Base-by-base conservation (phyloP, 2,329 filamentous ascomycete species). In the Diaporthe humulicola region DNA sequence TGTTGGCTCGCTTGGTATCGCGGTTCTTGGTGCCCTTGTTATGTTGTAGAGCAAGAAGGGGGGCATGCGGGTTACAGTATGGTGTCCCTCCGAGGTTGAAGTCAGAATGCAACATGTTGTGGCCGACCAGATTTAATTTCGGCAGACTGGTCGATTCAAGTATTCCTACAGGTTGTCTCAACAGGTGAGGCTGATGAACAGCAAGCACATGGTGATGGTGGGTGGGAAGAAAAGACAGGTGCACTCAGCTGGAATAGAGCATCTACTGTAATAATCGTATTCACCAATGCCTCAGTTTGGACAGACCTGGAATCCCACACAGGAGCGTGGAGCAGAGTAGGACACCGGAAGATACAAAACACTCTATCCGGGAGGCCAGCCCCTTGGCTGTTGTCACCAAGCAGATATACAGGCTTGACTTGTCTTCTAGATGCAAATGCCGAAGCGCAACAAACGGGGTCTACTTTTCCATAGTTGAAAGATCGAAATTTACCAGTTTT, bases 1-100 rank as follows among this genome's bases (percentile, higher is more conserved):
- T 38, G 19, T 73, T 7, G 70, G 73, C 10, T 60, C 70, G n/a
- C 33, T 73, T 12, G 73, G 69, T 17, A 40, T 75, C 40, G 57
- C 58, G 30, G 28, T 73, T 3, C 50, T 75, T 2, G 73, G 73
- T 54, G 70, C 52, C 8, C 40, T 73, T 10, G 14, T 38, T 14
- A 42, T 75, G 5, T n/a, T 74, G 30, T 74, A 50, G 25, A 7
- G 25, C 7, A 4, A 2, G 12, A 2, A 2, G 33, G 4, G 45
- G 9, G 3, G 40, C 28, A 14, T 38, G 42, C 15, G 12, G 10
- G 28, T 67, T 7, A 28, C 3, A 7, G 17, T 4, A 22, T 19
- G 15, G 1, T 33, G 54, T 36, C 17, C 4, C 22, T 1, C 9
- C 12, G 42, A 4, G 10, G 2, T 12, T 5, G 19, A n/a, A 8